Conservation (phyloP, 106 monocot species). For the Dendrobium chrysotoxum region DNA sequence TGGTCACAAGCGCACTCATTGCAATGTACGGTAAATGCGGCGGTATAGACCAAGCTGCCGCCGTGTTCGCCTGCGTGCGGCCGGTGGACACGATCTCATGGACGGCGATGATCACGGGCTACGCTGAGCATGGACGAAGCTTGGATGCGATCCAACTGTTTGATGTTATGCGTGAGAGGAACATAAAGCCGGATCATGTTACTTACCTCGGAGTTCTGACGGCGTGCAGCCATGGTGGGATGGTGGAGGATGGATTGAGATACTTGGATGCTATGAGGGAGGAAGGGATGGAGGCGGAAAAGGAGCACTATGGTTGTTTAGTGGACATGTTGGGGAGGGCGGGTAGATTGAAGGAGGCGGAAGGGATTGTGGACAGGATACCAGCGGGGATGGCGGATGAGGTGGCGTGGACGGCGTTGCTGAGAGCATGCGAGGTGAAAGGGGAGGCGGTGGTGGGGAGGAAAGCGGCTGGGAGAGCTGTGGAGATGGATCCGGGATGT, state of each 20-base stretch:
- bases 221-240: slow-evolving; percentile 74
- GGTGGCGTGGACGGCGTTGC: slow-evolving; percentile 64
- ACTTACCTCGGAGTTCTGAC: slow-evolving; percentile 65
- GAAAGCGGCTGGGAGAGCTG: slow-evolving; percentile 34
- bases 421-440: slow-evolving; percentile 44
- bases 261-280: slow-evolving; percentile 62
- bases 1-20: slow-evolving; percentile 55
- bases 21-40: slow-evolving; percentile 85
- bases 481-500: slow-evolving; percentile 39
- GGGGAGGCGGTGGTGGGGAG: slow-evolving; percentile 47
- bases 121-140: slow-evolving; percentile 72
- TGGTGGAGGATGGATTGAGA: slow-evolving; percentile 49
- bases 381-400: slow-evolving; percentile 36
- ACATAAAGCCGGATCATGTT: slow-evolving; percentile 45
- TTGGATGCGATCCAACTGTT: slow-evolving; percentile 54
- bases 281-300: slow-evolving; percentile 38
- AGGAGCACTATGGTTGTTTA: slow-evolving; percentile 84
- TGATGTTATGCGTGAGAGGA: slow-evolving; percentile 33
- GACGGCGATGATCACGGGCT: slow-evolving; percentile 86
- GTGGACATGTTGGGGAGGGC: slow-evolving; percentile 67
- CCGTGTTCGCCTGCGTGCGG: slow-evolving; percentile 19
- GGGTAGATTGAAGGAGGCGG: slow-evolving; percentile 55
- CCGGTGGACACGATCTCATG: slow-evolving; percentile 47
- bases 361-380: slow-evolving; percentile 43
- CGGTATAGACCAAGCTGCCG: slow-evolving; percentile 36